Conservation (phyloP, 805 yeast genomes). For the Saturnispora sanitii region DNA sequence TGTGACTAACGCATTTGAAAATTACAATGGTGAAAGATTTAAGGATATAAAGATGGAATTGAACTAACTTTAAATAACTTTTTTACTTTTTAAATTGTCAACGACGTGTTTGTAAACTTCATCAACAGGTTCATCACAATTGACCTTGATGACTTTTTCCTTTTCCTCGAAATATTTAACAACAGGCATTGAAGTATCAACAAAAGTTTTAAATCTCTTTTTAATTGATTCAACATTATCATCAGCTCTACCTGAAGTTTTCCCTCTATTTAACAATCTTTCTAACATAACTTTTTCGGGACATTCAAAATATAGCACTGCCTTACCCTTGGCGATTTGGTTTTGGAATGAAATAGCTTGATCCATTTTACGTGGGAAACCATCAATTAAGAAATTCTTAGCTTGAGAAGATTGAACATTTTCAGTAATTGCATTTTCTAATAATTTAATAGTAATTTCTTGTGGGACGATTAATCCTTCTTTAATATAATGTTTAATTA, state of each 20-base stretch:
- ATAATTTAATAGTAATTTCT: constrained; percentile 73
- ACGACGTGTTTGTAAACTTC: constrained; percentile 63
- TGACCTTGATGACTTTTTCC: constrained; percentile 65
- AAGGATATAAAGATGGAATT: constrained; percentile 17
- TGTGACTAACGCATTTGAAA: constrained; percentile 8
- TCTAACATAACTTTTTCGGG: constrained; percentile 75
- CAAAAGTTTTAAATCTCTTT: constrained; percentile 79
- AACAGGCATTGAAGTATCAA: constrained; percentile 90
- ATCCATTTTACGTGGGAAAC: constrained; percentile 98
- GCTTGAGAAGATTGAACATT: constrained; percentile 35
- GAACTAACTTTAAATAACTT: constrained; percentile 14
- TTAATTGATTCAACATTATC: constrained; percentile 86
- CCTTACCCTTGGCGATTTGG: constrained; percentile 55
- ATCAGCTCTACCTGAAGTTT: constrained; percentile 89
- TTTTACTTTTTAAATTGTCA: constrained; percentile 45
- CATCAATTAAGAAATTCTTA: constrained; percentile 75
- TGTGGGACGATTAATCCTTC: constrained; percentile 94
- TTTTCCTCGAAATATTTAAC: constrained; percentile 71
- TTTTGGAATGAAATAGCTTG: constrained; percentile 92
- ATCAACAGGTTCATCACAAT: constrained; percentile 75
- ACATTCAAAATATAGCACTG: constrained; percentile 71
- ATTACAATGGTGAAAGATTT: constrained; percentile 16
- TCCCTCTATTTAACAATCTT: constrained; percentile 82
- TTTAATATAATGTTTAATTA: constrained; percentile 73
- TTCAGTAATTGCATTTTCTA: constrained; percentile 67